phyloP scores from a whole-genome alignment of 495 filamentous ascomycete species.

The Physcia stellaris region DNA sequence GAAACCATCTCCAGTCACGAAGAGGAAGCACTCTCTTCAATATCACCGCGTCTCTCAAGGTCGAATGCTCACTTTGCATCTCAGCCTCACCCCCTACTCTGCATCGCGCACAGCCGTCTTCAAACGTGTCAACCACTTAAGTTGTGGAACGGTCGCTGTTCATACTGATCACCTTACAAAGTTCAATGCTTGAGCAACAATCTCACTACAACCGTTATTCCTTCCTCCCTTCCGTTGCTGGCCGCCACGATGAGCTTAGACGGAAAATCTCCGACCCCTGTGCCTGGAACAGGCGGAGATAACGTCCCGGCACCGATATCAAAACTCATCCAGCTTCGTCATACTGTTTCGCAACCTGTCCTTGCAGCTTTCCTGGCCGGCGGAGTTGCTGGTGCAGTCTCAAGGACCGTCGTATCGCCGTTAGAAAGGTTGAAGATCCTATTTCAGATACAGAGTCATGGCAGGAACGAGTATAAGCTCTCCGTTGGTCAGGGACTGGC shows the following conservation, averaged over 20 bases:
- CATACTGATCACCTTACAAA: neutral
- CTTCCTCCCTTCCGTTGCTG: neutral
- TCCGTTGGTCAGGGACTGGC: constrained; percentile 74
- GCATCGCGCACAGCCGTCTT: neutral
- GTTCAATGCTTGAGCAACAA: neutral
- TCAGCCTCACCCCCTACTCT: constrained; percentile 3
- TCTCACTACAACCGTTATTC: neutral
- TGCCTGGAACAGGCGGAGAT: neutral
- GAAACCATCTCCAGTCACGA: constrained; percentile 6
- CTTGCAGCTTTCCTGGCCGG: constrained; percentile 90
- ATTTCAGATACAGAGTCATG: constrained; percentile 87
- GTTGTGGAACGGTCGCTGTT: neutral
- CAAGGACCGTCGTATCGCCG: constrained; percentile 88
- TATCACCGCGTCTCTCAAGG: constrained; percentile 7
- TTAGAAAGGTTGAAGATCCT: constrained; percentile 93
- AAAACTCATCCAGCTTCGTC: constrained; percentile 22
- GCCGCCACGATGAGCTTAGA: constrained; percentile 11
- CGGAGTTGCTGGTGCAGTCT: constrained; percentile 92
- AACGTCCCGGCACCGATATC: constrained; percentile 12
- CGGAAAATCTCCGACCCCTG: constrained; percentile 3
- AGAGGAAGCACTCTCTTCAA: constrained; percentile 2
- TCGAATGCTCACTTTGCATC: constrained; percentile 5
- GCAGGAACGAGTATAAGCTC: constrained; percentile 82
- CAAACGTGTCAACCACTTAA: neutral
- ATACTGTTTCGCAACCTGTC: constrained; percentile 60